Base-by-base conservation (phyloP, 2,329 filamentous ascomycete genomes). In the Xylariaceae sp. region DNA sequence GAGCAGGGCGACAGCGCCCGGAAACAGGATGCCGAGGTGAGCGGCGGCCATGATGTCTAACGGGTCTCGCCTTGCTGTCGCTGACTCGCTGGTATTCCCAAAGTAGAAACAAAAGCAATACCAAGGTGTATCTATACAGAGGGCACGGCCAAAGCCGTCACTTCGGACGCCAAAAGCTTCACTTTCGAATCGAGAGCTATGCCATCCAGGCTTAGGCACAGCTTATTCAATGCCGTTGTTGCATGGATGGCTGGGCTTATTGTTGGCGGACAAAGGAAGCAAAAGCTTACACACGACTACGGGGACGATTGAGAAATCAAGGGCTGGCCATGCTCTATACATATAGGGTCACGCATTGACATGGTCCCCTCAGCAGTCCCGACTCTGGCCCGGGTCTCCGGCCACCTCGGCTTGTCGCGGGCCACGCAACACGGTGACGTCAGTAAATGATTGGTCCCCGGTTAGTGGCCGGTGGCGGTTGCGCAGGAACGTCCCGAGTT, bases 371-470 rank as follows among this genome's bases (percentile, higher is more conserved):
- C n/a, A n/a, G n/a, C n/a, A n/a, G n/a, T n/a, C n/a, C n/a, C n/a
- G n/a, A n/a, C n/a, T n/a, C n/a, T n/a, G n/a, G n/a, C n/a, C 29
- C 22, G 37, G 47, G n/a, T 19, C 39, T 37, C 57, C 56, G 56
- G 56, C 45, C 57, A 26, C 39, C 32, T 59, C 56, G 56, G 56
- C 45, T 59, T 59, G 56, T 54, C 41, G 51, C 56, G 56, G 56
- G 53, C 53, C 51, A 49, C 45, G 41, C 2, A 15, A 40, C 26
- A 34, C 3, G 5, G n/a, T 15, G 29, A 47, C 43, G 29, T 56
- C 15, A 19, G 41, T 26, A 12, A 52, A 40, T 19, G n/a, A 40
- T 26, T 51, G 29, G 34, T 44, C 42, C 53, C 6, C n/a, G n/a
- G n/a, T n/a, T n/a, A n/a, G n/a, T n/a, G n/a, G n/a, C n/a, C n/a